Evolutionary conservation across 352 stramenopile species (phyloP), one percentile per base, ranked within the genome.

Genomic region (Pythium volutum): DNA sequence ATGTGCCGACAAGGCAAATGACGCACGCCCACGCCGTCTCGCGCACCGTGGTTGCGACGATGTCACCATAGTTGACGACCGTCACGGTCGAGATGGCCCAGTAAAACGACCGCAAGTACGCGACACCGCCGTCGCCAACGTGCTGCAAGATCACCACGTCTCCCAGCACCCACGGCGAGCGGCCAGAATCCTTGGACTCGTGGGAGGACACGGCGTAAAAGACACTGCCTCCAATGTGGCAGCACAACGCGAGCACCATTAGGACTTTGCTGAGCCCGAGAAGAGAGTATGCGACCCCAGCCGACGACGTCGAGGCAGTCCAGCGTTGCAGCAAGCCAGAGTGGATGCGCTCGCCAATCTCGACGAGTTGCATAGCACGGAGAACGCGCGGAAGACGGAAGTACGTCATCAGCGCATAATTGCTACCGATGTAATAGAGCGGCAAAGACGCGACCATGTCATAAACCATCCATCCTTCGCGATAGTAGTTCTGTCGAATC

Each of bases 51-150:
- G 62, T 67, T 10, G 69, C 67, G 16, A 73, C 63, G 15, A 77
- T 73, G 45, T 77, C 70, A 12, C 69, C 69, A 33, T 75, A 77
- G 62, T 77, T 73, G 15, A 77, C 62, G 16, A 73, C 69, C 2
- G 66, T 77, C 11, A 77, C 59, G 5, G 66, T 66, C 14, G 62
- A 73, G 11, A 77, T 66, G 16, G 66, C 66, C 70, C 70, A 77
- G 56, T 75, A 75, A 33, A 77, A 75, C 11, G 70, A 59, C 8
- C 70, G 66, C 18, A 77, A 31, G 23, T 77, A 77, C 14, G 58
- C 55, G 23, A 71, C 58, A 2, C 26, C 27, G 3, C 46, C 52
- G 36, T 69, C 25, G 14, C 55, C 56, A 33, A 23, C n/a, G 34
- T 67, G 55, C 31, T 51, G 33, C 15, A 22, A 38, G 1, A 61